Evolutionary conservation across 192 early-diverging fungal genomes (phyloP), one percentile per base, ranked within the genome.

Genomic region (Coemansia sp.): DNA sequence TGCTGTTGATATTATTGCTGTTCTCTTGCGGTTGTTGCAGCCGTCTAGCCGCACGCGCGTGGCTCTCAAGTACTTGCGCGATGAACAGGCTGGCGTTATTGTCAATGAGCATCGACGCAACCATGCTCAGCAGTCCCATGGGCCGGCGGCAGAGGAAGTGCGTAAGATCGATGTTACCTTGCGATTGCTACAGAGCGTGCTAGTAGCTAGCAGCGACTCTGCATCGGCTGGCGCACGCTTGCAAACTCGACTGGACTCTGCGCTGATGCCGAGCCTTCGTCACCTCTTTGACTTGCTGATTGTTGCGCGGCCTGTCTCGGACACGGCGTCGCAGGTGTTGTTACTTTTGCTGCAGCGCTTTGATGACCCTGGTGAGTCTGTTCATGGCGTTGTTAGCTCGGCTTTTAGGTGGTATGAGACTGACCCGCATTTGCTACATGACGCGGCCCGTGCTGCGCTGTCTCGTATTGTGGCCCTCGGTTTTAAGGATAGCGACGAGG

Each of bases 211-310:
- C 44, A 64, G 53, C 16, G 55, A 44, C n/a, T 40, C 39, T 49
- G 50, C 38, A 9, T 40, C 49, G 6, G 19, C 28, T 35, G 33
- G 33, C 8, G 57, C 7, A 16, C 35, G 57, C 33, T 30, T 35
- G 2, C 57, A 37, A 8, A 13, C 57, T 2, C 43, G 71, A 0
- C 38, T 74, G 16, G 72, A 82, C 6, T 2, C 70, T 5, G 57
- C 78, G 11, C 74, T 77, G 67, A 66, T 67, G 59, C 59, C 68
- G 9, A 55, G 63, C 16, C 42, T 82, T 11, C 65, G 59, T 13
- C 72, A 77, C 16, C 53, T 82, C 33, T 74, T 82, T 53, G 80
- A 72, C 32, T 60, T 82, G 40, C 38, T 76, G 3, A 68, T 77
- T 10, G 80, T 77, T 1, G 68, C 80, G 3, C 61, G 68, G 4